Base-by-base conservation (phyloP, 139 green algal species). In the Chlorella sorokiniana region DNA sequence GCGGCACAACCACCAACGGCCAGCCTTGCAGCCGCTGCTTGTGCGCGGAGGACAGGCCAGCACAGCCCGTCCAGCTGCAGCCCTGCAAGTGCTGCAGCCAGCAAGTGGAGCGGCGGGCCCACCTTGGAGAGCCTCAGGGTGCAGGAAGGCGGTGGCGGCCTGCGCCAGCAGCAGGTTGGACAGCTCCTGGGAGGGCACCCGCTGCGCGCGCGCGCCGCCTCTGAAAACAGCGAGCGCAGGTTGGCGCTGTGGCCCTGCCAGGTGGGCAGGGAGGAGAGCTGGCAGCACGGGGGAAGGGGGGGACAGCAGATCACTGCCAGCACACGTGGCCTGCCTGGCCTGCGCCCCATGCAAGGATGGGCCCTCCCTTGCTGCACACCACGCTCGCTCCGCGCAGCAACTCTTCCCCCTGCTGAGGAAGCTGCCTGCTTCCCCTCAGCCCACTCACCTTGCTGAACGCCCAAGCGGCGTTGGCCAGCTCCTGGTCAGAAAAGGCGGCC, bases 401-500 rank as follows among this genome's bases (percentile, higher is more conserved):
- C n/a, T n/a, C n/a, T n/a, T n/a, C n/a, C n/a, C n/a, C n/a, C n/a
- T n/a, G n/a, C n/a, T n/a, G n/a, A n/a, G n/a, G n/a, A n/a, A 59
- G 16, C 48, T 59, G 48, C 61, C 61, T 2, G 3, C 52, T 22
- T 23, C 7, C 52, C 52, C 52, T 3, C 52, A 18, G 20, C 8
- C 25, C 4, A 6, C 63, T 5, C 38, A 56, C 67, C 67, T 74
- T 74, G 67, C 67, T 74, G 67, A 74, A 74, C 23, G 40, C 25
- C 67, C 67, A 74, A 20, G 67, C 67, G 38, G 31, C 5, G 40
- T 74, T 74, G 67, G 67, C 67, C 22, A 74, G 67, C 67, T 74
- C 67, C 67, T 74, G 67, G n/a, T 74, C 16, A 25, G 5, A 27
- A 7, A 56, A 54, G 40, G 67, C 40, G 8, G 25, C 20, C n/a